phyloP scores from a whole-genome alignment of 257 asterid species.

The Paraleonurus japonicus region DNA sequence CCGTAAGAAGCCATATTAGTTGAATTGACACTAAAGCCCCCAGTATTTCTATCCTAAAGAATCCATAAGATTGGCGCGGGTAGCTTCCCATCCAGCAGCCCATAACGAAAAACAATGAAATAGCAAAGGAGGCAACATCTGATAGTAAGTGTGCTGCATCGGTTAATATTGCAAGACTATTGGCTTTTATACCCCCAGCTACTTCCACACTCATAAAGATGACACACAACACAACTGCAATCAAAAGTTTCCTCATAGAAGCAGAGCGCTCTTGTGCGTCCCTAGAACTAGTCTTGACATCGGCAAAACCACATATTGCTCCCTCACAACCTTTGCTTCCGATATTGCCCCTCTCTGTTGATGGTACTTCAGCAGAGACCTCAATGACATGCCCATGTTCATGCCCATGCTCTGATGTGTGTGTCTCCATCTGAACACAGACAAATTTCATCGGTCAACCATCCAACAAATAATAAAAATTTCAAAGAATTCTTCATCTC shows the following conservation, averaged over 20 bases:
- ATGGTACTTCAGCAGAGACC: conserved; percentile 39
- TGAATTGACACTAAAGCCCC: conserved; percentile 92
- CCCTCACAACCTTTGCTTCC: conserved; percentile 69
- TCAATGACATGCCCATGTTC: conserved; percentile 51
- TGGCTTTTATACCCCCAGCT: conserved; percentile 83
- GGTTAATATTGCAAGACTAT: conserved; percentile 82
- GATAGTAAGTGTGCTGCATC: conserved; percentile 92
- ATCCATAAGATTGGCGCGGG: conserved; percentile 90
- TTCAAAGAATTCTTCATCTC: background rate
- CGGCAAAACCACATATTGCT: conserved; percentile 77
- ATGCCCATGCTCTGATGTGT: conserved; percentile 42
- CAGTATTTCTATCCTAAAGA: conserved; percentile 78
- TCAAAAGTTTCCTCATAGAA: conserved; percentile 67
- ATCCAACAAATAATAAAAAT: background rate
- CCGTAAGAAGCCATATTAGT: conserved; percentile 92
- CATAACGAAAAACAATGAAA: conserved; percentile 82
- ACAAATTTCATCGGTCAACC: conserved; percentile 8
- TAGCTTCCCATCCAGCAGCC: conserved; percentile 99
- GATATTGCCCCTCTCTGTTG: conserved; percentile 37
- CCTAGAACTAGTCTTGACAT: conserved; percentile 52
- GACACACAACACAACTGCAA: conserved; percentile 67
- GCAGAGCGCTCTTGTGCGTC: conserved; percentile 75
- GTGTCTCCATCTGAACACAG: conserved; percentile 59
- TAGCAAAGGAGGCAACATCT: conserved; percentile 92
- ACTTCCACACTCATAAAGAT: conserved; percentile 84